Evolutionary conservation across 2,329 filamentous ascomycete species (phyloP).

Genomic region (Fonsecaea pugnacius): DNA sequence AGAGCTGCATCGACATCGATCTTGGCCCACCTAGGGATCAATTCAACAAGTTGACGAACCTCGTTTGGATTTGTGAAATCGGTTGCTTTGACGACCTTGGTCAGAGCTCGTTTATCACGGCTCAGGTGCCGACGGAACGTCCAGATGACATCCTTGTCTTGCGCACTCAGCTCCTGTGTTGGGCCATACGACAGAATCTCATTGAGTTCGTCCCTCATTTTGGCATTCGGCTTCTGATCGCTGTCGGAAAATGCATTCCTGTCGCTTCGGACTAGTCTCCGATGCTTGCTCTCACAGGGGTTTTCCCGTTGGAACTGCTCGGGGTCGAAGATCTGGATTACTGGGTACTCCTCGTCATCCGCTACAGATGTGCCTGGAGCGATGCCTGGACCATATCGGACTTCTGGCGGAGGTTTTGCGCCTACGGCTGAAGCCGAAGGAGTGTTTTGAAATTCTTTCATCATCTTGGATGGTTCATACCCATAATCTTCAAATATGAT

Average conservation of each 20-base stretch:
- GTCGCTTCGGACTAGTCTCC: slow-evolving; percentile 86
- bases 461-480: slow-evolving; percentile 83
- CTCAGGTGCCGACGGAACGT: slow-evolving; percentile 95
- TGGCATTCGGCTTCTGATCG: slow-evolving; percentile 93
- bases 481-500: slow-evolving; percentile 94
- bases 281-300: slow-evolving; percentile 92
- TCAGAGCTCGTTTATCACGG: slow-evolving; percentile 86
- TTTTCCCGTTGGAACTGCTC: slow-evolving; percentile 89
- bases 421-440: slow-evolving; percentile 70
- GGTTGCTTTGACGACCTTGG: slow-evolving; percentile 97
- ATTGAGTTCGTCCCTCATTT: slow-evolving; percentile 92
- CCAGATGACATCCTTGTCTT: slow-evolving; percentile 97
- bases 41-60: slow-evolving; percentile 83
- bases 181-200: slow-evolving; percentile 89
- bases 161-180: slow-evolving; percentile 81
- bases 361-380: slow-evolving; percentile 64
- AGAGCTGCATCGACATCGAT: slow-evolving; percentile 95
- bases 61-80: slow-evolving; percentile 89
- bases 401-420: slow-evolving; percentile 80
- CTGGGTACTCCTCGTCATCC: slow-evolving; percentile 55
- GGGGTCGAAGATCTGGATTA: slow-evolving; percentile 89
- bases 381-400: slow-evolving; percentile 88
- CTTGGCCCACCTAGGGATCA: slow-evolving; percentile 91
- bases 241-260: slow-evolving; percentile 93
- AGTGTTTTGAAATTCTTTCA: slow-evolving; percentile 69